phyloP scores from a whole-genome alignment of 2,329 filamentous ascomycete genomes.

The Sarocladium kiliense region DNA sequence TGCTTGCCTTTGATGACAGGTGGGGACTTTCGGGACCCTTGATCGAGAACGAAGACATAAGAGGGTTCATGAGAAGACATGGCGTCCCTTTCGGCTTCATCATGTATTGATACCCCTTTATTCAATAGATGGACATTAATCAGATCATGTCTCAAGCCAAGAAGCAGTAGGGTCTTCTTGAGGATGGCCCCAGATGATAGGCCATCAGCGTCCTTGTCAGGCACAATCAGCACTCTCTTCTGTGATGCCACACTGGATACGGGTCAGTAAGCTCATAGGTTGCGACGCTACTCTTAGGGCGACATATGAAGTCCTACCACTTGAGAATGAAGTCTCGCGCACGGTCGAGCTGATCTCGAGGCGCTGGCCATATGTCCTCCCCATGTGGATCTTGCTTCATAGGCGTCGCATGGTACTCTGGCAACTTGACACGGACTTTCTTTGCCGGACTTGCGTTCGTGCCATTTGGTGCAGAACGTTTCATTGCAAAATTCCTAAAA shows the following conservation, averaged over 20 bases:
- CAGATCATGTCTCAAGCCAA: slow-evolving; percentile 47
- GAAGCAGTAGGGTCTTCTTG: slow-evolving; percentile 50
- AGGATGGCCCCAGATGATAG: slow-evolving; percentile 60
- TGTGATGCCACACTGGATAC: slow-evolving; percentile 40
- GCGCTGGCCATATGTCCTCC: slow-evolving; percentile 56
- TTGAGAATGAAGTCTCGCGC: slow-evolving; percentile 52
- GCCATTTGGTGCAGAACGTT: neutral
- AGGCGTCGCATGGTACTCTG: slow-evolving; percentile 39
- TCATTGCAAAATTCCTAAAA: neutral
- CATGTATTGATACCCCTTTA: slow-evolving; percentile 56
- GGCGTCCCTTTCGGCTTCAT: slow-evolving; percentile 41
- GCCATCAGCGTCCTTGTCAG: slow-evolving; percentile 66
- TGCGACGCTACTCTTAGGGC: too few species aligned
- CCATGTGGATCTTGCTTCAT: slow-evolving; percentile 37
- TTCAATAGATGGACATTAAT: slow-evolving; percentile 54
- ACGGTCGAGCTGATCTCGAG: slow-evolving; percentile 45
- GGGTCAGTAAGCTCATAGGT: too few species aligned
- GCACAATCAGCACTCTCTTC: slow-evolving; percentile 53
- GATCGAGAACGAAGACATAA: slow-evolving; percentile 61
- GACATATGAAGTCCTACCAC: too few species aligned
- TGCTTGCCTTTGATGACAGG: slow-evolving; percentile 46
- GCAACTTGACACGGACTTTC: slow-evolving; percentile 18
- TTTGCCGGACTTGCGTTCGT: neutral
- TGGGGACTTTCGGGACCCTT: slow-evolving; percentile 52
- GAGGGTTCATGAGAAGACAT: slow-evolving; percentile 46